Conservation (phyloP, 2,329 filamentous ascomycete species). For the Penicillium sp. region DNA sequence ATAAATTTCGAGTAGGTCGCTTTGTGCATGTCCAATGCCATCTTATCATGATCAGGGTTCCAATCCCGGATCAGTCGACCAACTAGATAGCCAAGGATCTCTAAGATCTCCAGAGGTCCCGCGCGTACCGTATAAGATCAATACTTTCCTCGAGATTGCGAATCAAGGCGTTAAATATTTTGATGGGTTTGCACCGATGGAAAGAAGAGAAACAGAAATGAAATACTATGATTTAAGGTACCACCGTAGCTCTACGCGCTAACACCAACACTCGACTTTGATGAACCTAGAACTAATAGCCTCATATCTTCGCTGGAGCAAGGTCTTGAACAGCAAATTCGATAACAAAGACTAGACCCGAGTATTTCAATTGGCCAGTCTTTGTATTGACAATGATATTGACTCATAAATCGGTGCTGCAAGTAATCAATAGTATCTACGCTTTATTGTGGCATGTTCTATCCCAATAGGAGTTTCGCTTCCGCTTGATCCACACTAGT, state of each 20-base stretch:
- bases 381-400: neutral
- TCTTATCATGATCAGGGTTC: neutral
- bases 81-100: neutral
- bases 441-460: neutral
- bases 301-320: neutral
- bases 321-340: neutral
- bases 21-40: neutral
- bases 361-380: neutral
- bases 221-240: neutral
- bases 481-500: too few relatives aligned
- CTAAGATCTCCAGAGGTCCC: neutral
- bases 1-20: neutral
- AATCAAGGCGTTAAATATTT: neutral
- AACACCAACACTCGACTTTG: neutral
- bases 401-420: neutral
- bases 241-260: too few relatives aligned
- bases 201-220: too few relatives aligned
- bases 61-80: neutral
- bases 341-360: neutral
- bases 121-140: neutral
- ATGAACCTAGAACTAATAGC: neutral
- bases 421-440: neutral
- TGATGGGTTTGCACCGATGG: neutral
- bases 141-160: neutral
- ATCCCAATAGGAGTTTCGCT: neutral